These are phyloP conservation scores for Phytophthora macrochlamydospora DNA, from an alignment of 352 stramenopile species.

Conservation along the genomic window DNA sequence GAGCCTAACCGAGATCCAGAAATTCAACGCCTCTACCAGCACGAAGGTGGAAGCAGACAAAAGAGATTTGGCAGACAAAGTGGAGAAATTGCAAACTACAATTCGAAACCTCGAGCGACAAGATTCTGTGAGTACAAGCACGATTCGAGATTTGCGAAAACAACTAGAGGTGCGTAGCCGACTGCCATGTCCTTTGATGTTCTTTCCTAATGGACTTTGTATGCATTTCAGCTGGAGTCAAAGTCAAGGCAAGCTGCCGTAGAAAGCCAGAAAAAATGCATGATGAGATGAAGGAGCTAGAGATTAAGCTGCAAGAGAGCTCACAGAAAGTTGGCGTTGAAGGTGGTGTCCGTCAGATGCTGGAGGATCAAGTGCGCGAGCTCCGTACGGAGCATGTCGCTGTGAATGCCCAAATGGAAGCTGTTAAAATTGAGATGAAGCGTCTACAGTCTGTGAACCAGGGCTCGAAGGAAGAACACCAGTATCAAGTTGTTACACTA, in stretches of 20 bases:
- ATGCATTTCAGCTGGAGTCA: conserved; percentile 26
- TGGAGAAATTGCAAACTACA: conserved; percentile 55
- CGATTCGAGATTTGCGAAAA: conserved; percentile 53
- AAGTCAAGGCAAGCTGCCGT: conserved; percentile 33
- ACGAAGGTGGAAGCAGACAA: conserved; percentile 75
- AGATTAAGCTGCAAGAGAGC: conserved; percentile 59
- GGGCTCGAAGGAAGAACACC: conserved; percentile 45
- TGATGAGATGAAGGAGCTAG: conserved; percentile 47
- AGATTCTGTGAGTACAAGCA: conserved; percentile 47
- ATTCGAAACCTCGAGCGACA: conserved; percentile 57
- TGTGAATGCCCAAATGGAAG: conserved; percentile 83
- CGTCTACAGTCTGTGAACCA: conserved; percentile 43
- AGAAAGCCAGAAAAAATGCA: conserved; percentile 39
- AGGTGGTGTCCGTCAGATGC: conserved; percentile 67
- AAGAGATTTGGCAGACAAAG: conserved; percentile 64
- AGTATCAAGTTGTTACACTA: conserved; percentile 31
- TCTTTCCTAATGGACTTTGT: conserved; percentile 5
- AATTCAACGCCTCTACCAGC: conserved; percentile 66
- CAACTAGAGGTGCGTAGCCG: conserved; percentile 48
- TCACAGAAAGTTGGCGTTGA: conserved; percentile 64
- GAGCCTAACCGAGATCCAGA: conserved; percentile 80
- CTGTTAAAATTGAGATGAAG: conserved; percentile 76
- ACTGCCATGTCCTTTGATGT: neutral
- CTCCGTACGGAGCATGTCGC: conserved; percentile 75
- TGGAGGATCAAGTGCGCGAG: conserved; percentile 74